Conservation (phyloP, 129 eudicot genomes). For the Arctium lappa region DNA sequence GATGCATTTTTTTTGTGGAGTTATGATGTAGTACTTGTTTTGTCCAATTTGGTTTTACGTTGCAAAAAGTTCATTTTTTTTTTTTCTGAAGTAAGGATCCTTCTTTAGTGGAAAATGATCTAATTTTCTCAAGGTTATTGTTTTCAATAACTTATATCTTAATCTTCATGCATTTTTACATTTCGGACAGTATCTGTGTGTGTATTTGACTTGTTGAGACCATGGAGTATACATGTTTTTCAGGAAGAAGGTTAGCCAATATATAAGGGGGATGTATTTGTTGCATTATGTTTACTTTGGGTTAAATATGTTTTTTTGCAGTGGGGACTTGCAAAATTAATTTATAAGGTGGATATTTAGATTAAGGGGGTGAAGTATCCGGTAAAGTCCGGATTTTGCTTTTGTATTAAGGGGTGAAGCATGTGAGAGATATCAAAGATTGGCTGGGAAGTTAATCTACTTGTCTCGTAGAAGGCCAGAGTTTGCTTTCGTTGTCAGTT, state of each 20-base stretch:
- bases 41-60: not conserved
- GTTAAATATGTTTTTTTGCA: not conserved
- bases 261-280: not conserved
- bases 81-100: not conserved
- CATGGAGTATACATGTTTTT: not conserved
- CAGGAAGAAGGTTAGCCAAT: not conserved
- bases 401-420: too few species aligned
- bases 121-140: not conserved
- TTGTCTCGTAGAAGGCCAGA: not conserved
- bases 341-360: not conserved
- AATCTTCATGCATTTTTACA: not conserved
- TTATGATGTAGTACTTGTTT: not conserved
- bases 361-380: not conserved
- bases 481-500: not conserved
- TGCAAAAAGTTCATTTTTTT: not conserved
- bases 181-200: not conserved
- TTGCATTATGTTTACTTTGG: not conserved
- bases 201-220: not conserved
- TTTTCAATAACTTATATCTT: not conserved
- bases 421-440: too few species aligned
- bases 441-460: not conserved
- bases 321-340: not conserved
- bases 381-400: too few species aligned
- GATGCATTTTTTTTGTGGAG: not conserved
- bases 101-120: slow-evolving; percentile 8